phyloP scores from a whole-genome alignment of 192 early-diverging fungal genomes.

The Entomortierella lignicola region DNA sequence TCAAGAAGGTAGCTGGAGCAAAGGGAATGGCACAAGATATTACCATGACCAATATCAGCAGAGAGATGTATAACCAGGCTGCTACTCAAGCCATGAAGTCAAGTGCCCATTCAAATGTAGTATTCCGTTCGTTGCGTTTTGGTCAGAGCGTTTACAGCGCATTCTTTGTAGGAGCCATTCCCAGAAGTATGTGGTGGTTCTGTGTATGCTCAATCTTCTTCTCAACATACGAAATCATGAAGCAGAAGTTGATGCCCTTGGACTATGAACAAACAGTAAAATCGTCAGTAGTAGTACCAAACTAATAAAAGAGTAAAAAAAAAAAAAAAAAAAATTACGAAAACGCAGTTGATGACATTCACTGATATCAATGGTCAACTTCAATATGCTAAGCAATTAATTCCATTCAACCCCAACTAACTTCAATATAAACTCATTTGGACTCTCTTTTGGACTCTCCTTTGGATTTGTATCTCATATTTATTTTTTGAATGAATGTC shows the following conservation, averaged over 20 bases:
- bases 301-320: slow-evolving; percentile 1
- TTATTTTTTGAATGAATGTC: no score
- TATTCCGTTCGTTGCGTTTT: slow-evolving; percentile 13
- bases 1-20: slow-evolving; percentile 44
- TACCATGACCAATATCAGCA: slow-evolving; percentile 46
- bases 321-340: slow-evolving; percentile 3
- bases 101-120: slow-evolving; percentile 23
- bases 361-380: no score
- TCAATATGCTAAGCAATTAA: no score
- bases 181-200: slow-evolving; percentile 80
- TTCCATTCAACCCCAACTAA: no score
- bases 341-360: no score
- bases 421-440: no score
- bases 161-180: slow-evolving; percentile 73
- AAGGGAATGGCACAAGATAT: slow-evolving; percentile 38
- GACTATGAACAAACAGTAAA: slow-evolving; percentile 28
- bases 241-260: slow-evolving; percentile 52
- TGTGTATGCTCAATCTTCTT: slow-evolving; percentile 84
- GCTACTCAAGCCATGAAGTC: slow-evolving; percentile 7
- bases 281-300: slow-evolving; percentile 4
- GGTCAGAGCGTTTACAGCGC: slow-evolving; percentile 53
- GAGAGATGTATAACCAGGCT: slow-evolving; percentile 44
- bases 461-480: no score
- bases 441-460: no score
- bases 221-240: slow-evolving; percentile 73